A percentile compares a stretch with the other conserved stretches of the same genome.
Conservation (phyloP, 2,329 filamentous ascomycete genomes). For the Colletotrichum cordylinicola region DNA sequence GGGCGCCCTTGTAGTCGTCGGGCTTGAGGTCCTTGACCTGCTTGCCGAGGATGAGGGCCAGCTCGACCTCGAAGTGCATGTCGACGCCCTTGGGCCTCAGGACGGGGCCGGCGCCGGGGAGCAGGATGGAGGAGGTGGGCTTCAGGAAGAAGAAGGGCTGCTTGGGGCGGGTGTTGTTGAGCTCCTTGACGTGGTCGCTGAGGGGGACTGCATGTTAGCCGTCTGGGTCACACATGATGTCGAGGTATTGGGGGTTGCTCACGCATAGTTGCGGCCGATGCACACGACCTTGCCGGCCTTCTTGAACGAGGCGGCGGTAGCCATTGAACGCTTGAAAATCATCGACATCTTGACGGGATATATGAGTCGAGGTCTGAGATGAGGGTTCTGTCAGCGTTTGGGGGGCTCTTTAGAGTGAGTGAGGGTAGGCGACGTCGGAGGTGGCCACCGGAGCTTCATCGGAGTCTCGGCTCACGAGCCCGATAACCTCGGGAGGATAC, state of each 20-base stretch:
- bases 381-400: neutral
- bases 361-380: neutral
- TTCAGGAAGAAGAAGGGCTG: constrained; percentile 99
- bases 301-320: constrained; percentile 53
- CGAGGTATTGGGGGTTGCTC: constrained; percentile 36
- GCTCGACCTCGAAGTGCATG: constrained; percentile 94
- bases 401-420: neutral
- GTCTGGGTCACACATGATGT: neutral
- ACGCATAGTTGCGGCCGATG: constrained; percentile 97
- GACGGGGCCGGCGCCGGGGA: constrained; percentile 79
- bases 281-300: constrained; percentile 81
- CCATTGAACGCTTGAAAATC: constrained; percentile 39
- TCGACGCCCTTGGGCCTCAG: constrained; percentile 83
- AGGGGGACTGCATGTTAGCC: constrained; percentile 17
- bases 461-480: constrained; percentile 1
- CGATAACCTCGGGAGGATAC: neutral
- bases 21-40: constrained; percentile 76
- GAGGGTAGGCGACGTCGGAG: neutral
- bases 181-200: constrained; percentile 91
- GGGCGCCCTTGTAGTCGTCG: constrained; percentile 74
- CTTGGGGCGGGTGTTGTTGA: constrained; percentile 86
- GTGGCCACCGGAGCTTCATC: constrained; percentile 7
- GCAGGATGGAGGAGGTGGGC: constrained; percentile 84
- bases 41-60: constrained; percentile 89
- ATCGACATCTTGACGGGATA: constrained; percentile 30